Conservation (phyloP, 345 rosid species). For the Aegle marmelos region DNA sequence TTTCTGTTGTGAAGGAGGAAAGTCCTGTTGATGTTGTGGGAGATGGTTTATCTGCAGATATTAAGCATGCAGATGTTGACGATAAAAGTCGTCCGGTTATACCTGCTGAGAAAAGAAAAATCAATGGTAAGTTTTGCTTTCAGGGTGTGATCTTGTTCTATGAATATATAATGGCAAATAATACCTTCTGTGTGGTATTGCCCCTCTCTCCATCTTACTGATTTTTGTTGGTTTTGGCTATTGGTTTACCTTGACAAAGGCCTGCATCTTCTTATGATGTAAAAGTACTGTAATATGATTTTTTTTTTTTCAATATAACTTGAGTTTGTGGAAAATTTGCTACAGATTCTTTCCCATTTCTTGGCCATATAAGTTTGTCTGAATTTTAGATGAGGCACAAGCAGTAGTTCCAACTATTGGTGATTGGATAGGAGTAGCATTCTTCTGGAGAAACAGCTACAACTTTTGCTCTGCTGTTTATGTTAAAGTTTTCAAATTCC, state of each 20-base stretch:
- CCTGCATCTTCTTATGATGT: background rate
- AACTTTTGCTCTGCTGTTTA: background rate
- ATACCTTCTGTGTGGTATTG: background rate
- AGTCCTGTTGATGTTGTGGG: constrained; percentile 44
- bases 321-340: background rate
- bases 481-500: background rate
- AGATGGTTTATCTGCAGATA: constrained; percentile 35
- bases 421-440: background rate
- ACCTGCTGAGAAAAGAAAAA: constrained; percentile 77
- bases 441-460: background rate
- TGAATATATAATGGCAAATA: background rate
- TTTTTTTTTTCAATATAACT: background rate
- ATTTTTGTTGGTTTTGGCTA: background rate
- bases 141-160: background rate
- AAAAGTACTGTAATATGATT: background rate
- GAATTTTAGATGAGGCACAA: background rate
- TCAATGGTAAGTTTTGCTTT: constrained; percentile 49
- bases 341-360: background rate
- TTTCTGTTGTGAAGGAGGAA: constrained; percentile 40
- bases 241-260: background rate
- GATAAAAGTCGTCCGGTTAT: constrained; percentile 29
- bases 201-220: background rate
- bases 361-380: background rate
- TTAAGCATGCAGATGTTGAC: constrained; percentile 37
- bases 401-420: background rate